Evolutionary conservation across 2,329 filamentous ascomycete species (phyloP).

Genomic region (Cytospora schulzeri): DNA sequence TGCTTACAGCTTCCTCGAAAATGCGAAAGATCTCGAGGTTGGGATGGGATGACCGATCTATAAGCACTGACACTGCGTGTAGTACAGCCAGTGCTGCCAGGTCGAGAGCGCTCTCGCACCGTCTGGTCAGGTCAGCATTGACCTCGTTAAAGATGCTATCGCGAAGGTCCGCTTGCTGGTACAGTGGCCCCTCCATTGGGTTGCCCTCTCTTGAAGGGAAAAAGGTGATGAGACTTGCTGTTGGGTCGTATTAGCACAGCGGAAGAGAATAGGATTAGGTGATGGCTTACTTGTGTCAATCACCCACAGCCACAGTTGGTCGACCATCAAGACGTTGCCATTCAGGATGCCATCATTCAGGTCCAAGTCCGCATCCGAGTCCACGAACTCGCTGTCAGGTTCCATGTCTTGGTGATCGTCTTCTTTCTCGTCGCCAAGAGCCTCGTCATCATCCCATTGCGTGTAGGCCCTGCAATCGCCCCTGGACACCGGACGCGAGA

Average conservation of each 20-base stretch:
- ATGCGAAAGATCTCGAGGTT: conserved; percentile 63
- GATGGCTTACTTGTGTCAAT: conserved; percentile 48
- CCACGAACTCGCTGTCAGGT: conserved; percentile 7
- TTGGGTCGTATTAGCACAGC: background rate
- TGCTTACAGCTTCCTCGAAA: conserved; percentile 9
- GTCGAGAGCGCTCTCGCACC: conserved; percentile 60
- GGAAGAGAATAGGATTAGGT: accelerated
- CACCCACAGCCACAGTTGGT: conserved; percentile 62
- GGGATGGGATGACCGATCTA: conserved; percentile 58
- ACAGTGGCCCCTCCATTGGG: conserved; percentile 52
- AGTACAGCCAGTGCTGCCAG: conserved; percentile 59
- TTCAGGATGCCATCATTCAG: conserved; percentile 39
- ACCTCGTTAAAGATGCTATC: conserved; percentile 65
- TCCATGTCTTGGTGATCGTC: conserved; percentile 4
- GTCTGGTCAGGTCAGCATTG: conserved; percentile 61
- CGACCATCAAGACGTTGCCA: conserved; percentile 62
- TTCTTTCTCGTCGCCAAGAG: conserved; percentile 6
- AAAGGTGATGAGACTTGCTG: conserved; percentile 52
- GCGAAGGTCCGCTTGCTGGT: conserved; percentile 58
- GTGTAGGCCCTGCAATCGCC: background rate
- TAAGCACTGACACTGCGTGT: conserved; percentile 59
- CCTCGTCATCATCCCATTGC: background rate
- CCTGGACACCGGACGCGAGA: background rate
- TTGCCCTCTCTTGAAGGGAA: conserved; percentile 54
- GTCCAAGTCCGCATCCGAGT: background rate